phyloP scores from a whole-genome alignment of 805 yeast genomes.

The Yamadazyma olivae region DNA sequence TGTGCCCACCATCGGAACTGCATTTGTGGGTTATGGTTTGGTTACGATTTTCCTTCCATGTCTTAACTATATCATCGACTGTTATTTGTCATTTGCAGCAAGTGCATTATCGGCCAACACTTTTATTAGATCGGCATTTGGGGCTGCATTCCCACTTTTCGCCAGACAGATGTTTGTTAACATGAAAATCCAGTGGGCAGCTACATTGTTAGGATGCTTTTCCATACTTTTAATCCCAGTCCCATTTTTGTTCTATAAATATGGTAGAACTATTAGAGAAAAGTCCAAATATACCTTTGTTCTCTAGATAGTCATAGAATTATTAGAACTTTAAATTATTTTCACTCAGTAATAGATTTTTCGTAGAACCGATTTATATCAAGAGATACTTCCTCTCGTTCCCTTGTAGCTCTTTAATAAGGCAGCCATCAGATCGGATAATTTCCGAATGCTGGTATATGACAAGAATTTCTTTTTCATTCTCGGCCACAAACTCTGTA shows the following conservation, averaged over 20 bases:
- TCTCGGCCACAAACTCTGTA: too few species aligned
- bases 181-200: slow-evolving; percentile 54
- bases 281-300: slow-evolving; percentile 14
- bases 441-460: too few species aligned
- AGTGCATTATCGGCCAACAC: slow-evolving; percentile 66
- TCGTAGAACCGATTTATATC: too few species aligned
- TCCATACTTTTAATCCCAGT: slow-evolving; percentile 52
- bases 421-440: too few species aligned
- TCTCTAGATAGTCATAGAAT: too few species aligned
- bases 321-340: too few species aligned
- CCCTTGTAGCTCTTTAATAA: too few species aligned
- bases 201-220: slow-evolving; percentile 51
- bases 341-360: too few species aligned
- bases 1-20: slow-evolving; percentile 51
- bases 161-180: slow-evolving; percentile 49
- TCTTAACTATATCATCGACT: slow-evolving; percentile 58
- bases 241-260: slow-evolving; percentile 52
- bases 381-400: too few species aligned
- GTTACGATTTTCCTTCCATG: slow-evolving; percentile 57
- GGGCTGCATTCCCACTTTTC: slow-evolving; percentile 61
- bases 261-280: slow-evolving; percentile 37
- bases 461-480: too few species aligned
- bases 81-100: slow-evolving; percentile 57
- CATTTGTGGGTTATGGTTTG: slow-evolving; percentile 43
- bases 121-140: slow-evolving; percentile 55